These are phyloP conservation scores for Oryza nivara DNA, from an alignment of 176 grass and related monocot genomes.

Conservation along the genomic window DNA sequence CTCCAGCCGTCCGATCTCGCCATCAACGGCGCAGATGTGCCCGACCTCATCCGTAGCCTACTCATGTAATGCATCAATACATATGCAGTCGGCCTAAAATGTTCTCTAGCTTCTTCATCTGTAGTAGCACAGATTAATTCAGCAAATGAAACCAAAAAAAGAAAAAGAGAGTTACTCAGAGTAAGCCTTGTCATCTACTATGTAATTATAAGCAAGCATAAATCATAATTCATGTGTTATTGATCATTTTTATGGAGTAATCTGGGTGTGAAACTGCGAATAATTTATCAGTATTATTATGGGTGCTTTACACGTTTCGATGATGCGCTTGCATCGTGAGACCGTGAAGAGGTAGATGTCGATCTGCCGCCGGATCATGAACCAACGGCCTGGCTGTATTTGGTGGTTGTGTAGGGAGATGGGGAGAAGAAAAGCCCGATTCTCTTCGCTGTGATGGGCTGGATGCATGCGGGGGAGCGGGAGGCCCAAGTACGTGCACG, in stretches of 20 bases:
- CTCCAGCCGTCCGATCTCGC: conserved; percentile 20
- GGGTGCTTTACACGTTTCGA: too few species aligned
- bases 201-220: too few species aligned
- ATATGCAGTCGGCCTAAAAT: background rate
- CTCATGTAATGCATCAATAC: conserved; percentile 12
- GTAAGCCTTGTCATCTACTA: too few species aligned
- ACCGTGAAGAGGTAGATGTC: background rate
- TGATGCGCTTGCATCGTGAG: too few species aligned
- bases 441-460: background rate
- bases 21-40: conserved; percentile 15
- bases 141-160: too few species aligned
- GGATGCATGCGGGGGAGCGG: too few species aligned
- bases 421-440: background rate
- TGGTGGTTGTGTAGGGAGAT: too few species aligned
- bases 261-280: too few species aligned
- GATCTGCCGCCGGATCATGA: background rate
- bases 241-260: too few species aligned
- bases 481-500: background rate
- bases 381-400: background rate
- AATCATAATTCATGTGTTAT: too few species aligned
- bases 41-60: conserved; percentile 24
- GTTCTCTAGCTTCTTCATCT: background rate
- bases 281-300: background rate
- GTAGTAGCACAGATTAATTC: too few species aligned
- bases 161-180: too few species aligned